phyloP scores from a whole-genome alignment of 1,284 basidiomycete species.

The Austroboletus niveus region DNA sequence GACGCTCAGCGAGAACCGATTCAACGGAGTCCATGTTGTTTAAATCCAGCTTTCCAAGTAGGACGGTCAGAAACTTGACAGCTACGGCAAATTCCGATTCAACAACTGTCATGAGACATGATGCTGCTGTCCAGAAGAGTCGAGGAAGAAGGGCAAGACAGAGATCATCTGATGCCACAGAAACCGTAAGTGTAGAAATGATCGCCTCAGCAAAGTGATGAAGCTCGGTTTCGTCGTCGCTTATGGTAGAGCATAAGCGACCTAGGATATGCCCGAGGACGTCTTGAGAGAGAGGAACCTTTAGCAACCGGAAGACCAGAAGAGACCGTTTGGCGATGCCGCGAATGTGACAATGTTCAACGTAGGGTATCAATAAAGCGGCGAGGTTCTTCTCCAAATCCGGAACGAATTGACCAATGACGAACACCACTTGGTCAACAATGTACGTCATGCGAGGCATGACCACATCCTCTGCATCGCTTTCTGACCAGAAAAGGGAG shows the following conservation, averaged over 20 bases:
- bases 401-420: conserved; percentile 70
- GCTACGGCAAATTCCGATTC: conserved; percentile 80
- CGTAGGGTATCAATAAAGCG: conserved; percentile 79
- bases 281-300: conserved; percentile 66
- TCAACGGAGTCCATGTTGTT: conserved; percentile 64
- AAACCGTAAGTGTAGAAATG: conserved; percentile 71
- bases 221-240: conserved; percentile 66
- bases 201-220: conserved; percentile 86
- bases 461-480: conserved; percentile 53
- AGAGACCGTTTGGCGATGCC: conserved; percentile 87
- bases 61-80: conserved; percentile 63
- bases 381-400: conserved; percentile 78
- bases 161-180: conserved; percentile 59
- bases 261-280: conserved; percentile 83
- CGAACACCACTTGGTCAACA: conserved; percentile 62
- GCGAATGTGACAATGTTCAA: conserved; percentile 84
- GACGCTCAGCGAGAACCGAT: conserved; percentile 65
- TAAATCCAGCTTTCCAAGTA: conserved; percentile 76
- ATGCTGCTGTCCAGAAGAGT: conserved; percentile 85
- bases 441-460: conserved; percentile 70
- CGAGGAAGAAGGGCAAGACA: conserved; percentile 71
- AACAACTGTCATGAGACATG: conserved; percentile 80
- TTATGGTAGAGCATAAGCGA: conserved; percentile 82
- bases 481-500: conserved; percentile 70
- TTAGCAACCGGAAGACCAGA: conserved; percentile 87